Conservation (phyloP, 768 basidiomycete genomes). For the Boletellus sp. region DNA sequence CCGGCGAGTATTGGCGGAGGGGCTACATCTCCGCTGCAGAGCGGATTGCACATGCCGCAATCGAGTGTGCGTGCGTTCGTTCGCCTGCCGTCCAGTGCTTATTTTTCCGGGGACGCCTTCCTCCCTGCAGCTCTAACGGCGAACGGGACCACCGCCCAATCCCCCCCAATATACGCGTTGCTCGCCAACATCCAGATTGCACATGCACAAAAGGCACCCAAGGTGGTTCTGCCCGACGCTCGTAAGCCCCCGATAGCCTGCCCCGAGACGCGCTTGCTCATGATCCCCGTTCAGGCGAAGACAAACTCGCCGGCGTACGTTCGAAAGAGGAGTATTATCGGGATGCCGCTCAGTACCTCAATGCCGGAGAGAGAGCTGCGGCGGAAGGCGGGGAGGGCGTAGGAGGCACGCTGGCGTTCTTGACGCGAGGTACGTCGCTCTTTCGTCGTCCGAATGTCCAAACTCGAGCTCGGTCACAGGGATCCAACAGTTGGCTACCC, state of each 20-base stretch:
- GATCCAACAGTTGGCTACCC: constrained; percentile 75
- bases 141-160: constrained; percentile 45
- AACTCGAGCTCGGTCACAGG: constrained; percentile 41
- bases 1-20: constrained; percentile 84
- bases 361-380: constrained; percentile 52
- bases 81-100: background rate
- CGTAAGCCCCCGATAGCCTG: constrained; percentile 43
- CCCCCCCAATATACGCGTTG: constrained; percentile 75
- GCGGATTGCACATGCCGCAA: constrained; percentile 63
- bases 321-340: constrained; percentile 65
- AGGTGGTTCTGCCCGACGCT: constrained; percentile 65
- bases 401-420: constrained; percentile 53
- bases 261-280: background rate
- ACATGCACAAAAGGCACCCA: constrained; percentile 79
- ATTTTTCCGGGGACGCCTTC: background rate
- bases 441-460: background rate
- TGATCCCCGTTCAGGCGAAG: constrained; percentile 48
- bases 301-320: constrained; percentile 54
- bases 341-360: constrained; percentile 68
- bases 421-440: constrained; percentile 57
- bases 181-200: constrained; percentile 84
- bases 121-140: constrained; percentile 45
- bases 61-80: constrained; percentile 50
- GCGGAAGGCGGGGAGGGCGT: constrained; percentile 59
- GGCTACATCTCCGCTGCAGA: constrained; percentile 75